phyloP scores from a whole-genome alignment of 129 eudicot species.

The Artemisia tridentata region DNA sequence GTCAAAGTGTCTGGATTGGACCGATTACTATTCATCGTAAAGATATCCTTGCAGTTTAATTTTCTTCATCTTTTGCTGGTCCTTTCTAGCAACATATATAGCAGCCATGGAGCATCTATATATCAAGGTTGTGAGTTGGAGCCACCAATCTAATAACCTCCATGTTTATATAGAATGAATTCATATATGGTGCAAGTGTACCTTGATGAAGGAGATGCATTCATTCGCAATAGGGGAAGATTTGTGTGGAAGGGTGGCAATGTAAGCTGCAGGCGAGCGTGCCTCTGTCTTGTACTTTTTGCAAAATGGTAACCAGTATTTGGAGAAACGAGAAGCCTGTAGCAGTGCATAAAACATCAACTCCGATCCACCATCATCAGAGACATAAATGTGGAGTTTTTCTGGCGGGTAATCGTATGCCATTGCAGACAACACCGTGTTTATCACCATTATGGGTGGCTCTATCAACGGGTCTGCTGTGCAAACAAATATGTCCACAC shows the following conservation, averaged over 20 bases:
- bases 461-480: conserved; percentile 33
- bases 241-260: conserved; percentile 14
- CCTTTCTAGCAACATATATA: too few relatives aligned
- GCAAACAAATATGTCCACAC: conserved; percentile 40
- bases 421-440: conserved; percentile 37
- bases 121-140: too few relatives aligned
- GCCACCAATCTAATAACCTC: too few relatives aligned
- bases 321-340: conserved; percentile 25
- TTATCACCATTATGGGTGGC: conserved; percentile 44
- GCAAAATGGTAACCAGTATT: conserved; percentile 32
- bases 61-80: too few relatives aligned
- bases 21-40: too few relatives aligned
- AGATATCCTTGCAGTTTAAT: too few relatives aligned
- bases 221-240: conserved; percentile 7
- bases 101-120: too few relatives aligned
- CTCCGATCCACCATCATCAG: conserved; percentile 39
- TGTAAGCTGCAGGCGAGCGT: conserved; percentile 24
- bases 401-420: conserved; percentile 42
- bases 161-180: too few relatives aligned
- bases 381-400: conserved; percentile 29
- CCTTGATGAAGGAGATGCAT: conserved; percentile 30
- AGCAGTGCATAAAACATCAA: conserved; percentile 28
- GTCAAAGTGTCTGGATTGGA: not conserved
- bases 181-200: not conserved
- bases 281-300: conserved; percentile 23